Percentiles rank a stretch among this genome's conserved stretches.
These are phyloP conservation scores for Leptodontidium sp. DNA, from an alignment of 2,329 filamentous ascomycete genomes.

Conservation along the genomic window DNA sequence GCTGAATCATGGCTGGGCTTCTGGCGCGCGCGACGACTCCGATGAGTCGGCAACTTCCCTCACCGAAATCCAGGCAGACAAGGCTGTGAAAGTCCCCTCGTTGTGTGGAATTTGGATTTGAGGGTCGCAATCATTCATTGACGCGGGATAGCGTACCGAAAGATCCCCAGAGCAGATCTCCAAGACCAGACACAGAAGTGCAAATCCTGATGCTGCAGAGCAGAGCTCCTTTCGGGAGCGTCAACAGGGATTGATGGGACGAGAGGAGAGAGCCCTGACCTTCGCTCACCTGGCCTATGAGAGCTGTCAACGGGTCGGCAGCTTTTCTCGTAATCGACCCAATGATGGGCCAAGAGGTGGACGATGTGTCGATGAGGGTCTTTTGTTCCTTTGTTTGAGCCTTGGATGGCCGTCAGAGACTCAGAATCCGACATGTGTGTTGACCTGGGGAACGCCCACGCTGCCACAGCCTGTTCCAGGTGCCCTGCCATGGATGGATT, in stretches of 20 bases:
- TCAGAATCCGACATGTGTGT: neutral
- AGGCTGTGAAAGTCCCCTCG: too few species aligned
- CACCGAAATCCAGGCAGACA: neutral
- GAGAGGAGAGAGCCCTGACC: slow-evolving; percentile 8
- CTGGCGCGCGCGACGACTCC: slow-evolving; percentile 10
- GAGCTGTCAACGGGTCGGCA: neutral
- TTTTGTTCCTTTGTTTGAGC: neutral
- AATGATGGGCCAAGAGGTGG: slow-evolving; percentile 9
- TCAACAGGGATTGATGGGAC: slow-evolving; percentile 20
- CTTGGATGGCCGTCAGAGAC: neutral
- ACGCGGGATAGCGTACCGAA: slow-evolving; percentile 18
- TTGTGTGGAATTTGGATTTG: neutral
- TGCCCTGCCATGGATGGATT: neutral
- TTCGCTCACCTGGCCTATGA: slow-evolving; percentile 10
- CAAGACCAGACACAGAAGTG: slow-evolving; percentile 16
- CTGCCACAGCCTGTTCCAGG: neutral
- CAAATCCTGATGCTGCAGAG: slow-evolving; percentile 19
- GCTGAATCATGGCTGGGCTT: neutral
- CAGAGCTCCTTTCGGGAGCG: slow-evolving; percentile 14
- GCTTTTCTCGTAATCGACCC: slow-evolving; percentile 13
- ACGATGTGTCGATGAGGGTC: neutral
- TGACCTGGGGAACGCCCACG: neutral
- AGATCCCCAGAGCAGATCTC: slow-evolving; percentile 19
- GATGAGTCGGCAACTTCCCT: slow-evolving; percentile 4
- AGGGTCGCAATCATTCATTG: neutral